These are phyloP conservation scores for Moricandia arvensis DNA, from an alignment of 345 rosid species.

Conservation along the genomic window DNA sequence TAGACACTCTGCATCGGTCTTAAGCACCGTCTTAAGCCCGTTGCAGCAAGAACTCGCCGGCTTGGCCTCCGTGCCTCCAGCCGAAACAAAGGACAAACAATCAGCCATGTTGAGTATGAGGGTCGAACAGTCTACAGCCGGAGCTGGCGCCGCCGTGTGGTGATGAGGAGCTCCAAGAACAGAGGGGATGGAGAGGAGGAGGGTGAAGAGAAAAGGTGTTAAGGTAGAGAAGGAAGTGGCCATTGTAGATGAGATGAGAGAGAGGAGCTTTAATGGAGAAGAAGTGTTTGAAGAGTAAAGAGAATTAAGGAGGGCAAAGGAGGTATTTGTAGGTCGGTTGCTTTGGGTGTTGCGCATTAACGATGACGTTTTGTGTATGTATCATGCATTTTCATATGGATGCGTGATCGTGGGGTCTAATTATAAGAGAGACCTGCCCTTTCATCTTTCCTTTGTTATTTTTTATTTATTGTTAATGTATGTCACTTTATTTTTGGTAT, in stretches of 20 bases:
- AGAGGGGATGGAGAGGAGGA: slow-evolving; percentile 9
- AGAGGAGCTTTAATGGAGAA: neutral
- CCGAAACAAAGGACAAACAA: slow-evolving; percentile 45
- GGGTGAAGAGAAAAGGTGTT: neutral
- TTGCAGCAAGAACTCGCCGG: slow-evolving; percentile 41
- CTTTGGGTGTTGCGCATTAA: slow-evolving; percentile 6
- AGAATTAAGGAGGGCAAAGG: neutral
- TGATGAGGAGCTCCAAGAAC: slow-evolving; percentile 27
- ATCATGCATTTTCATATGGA: slow-evolving; percentile 28
- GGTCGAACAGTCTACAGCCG: slow-evolving; percentile 35
- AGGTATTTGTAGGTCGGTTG: slow-evolving; percentile 32
- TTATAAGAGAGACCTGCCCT: slow-evolving; percentile 27
- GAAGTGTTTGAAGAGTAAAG: slow-evolving; percentile 4
- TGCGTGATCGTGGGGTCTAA: slow-evolving; percentile 36
- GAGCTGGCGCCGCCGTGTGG: slow-evolving; percentile 31
- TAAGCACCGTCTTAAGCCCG: slow-evolving; percentile 41
- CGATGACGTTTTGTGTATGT: slow-evolving; percentile 37
- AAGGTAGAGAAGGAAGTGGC: neutral
- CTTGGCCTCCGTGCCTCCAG: slow-evolving; percentile 5
- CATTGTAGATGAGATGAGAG: slow-evolving; percentile 2
- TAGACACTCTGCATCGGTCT: slow-evolving; percentile 37
- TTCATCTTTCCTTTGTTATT: slow-evolving; percentile 27
- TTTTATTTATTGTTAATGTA: neutral
- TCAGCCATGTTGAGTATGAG: slow-evolving; percentile 44
- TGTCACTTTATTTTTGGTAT: neutral